Conservation (phyloP, 768 basidiomycete species). For the Calvatia gigantea region DNA sequence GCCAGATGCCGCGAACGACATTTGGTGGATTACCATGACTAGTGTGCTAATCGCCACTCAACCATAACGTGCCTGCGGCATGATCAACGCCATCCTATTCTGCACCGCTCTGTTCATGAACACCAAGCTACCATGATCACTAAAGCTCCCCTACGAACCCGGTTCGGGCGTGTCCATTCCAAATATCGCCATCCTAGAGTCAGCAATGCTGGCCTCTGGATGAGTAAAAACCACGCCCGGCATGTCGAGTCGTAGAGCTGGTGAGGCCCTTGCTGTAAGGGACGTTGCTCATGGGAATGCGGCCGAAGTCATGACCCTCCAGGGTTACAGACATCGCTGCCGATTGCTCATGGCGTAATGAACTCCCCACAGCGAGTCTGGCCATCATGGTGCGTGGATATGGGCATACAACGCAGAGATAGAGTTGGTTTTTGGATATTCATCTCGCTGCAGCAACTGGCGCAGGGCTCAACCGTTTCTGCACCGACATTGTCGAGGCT, state of each 20-base stretch:
- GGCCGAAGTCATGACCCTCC: slow-evolving; percentile 23
- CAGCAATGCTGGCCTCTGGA: slow-evolving; percentile 19
- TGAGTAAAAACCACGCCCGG: slow-evolving; percentile 20
- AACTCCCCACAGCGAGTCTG: slow-evolving; percentile 17
- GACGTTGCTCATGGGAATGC: slow-evolving; percentile 20
- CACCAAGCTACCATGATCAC: slow-evolving; percentile 2
- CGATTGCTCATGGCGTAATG: slow-evolving; percentile 15
- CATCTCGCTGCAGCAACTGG: slow-evolving; percentile 22
- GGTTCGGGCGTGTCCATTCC: slow-evolving; percentile 15
- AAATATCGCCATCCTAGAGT: slow-evolving; percentile 16
- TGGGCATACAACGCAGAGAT: slow-evolving; percentile 20
- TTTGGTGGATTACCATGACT: slow-evolving; percentile 15
- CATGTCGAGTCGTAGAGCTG: slow-evolving; percentile 18
- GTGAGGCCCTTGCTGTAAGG: slow-evolving; percentile 18
- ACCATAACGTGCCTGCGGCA: slow-evolving; percentile 9
- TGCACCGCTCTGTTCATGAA: not conserved
- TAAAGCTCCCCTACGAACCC: slow-evolving; percentile 11
- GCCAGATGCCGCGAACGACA: slow-evolving; percentile 35
- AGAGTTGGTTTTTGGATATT: slow-evolving; percentile 24
- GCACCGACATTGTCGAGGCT: slow-evolving; percentile 17
- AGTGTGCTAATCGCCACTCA: slow-evolving; percentile 3
- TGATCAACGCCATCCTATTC: slow-evolving; percentile 6
- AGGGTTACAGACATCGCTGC: slow-evolving; percentile 18
- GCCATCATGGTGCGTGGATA: slow-evolving; percentile 19
- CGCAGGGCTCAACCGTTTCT: slow-evolving; percentile 17